Conservation (phyloP, 306 rosid species). For the Vigna reflexopilosa region DNA sequence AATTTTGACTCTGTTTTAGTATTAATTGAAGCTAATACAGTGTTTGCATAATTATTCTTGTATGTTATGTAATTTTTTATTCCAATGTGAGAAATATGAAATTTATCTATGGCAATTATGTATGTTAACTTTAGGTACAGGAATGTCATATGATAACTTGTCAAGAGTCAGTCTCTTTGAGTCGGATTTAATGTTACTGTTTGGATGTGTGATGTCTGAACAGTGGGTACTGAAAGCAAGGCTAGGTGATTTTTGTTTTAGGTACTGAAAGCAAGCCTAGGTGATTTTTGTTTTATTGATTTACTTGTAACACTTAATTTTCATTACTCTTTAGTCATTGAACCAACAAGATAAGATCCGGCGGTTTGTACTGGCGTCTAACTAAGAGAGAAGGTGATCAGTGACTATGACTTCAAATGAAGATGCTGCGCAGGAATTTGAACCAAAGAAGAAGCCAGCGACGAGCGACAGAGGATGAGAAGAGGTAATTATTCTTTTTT, state of each 20-base stretch:
- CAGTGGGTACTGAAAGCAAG: conserved; percentile 6
- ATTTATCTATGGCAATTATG: background rate
- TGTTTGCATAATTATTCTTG: background rate
- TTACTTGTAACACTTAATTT: conserved; percentile 8
- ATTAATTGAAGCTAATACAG: background rate
- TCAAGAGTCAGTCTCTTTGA: background rate
- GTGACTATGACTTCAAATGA: conserved; percentile 62
- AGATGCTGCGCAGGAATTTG: conserved; percentile 50
- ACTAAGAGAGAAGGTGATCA: background rate
- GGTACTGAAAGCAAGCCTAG: too few species aligned
- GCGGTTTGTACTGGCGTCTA: too few species aligned
- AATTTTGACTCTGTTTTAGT: conserved; percentile 16
- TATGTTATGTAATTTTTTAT: background rate
- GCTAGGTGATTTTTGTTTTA: conserved; percentile 2
- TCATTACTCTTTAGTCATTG: background rate
- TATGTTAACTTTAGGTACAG: background rate
- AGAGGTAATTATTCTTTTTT: conserved; percentile 54
- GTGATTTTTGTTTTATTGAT: background rate
- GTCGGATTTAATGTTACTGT: background rate
- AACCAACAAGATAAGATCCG: background rate
- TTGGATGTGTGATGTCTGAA: background rate
- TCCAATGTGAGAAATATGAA: background rate
- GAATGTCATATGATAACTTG: too few species aligned
- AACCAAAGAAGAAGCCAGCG: conserved; percentile 64
- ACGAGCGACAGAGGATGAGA: conserved; percentile 75